phyloP scores from a whole-genome alignment of 441 rosid genomes.

The Aquilaria agallochum region DNA sequence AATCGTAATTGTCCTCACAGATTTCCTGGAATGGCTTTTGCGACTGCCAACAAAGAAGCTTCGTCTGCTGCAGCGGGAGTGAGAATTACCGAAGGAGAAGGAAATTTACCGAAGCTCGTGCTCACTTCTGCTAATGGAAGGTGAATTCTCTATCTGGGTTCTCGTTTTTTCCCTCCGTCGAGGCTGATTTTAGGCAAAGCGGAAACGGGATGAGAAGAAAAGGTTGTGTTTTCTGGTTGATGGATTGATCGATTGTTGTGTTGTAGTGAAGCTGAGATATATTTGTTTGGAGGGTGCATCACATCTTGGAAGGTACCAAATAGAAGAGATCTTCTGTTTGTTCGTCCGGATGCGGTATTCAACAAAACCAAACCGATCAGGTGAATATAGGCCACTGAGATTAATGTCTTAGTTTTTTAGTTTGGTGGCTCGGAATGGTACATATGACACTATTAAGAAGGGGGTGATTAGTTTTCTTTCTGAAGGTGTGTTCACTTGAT shows the following conservation, averaged over 20 bases:
- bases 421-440: no score
- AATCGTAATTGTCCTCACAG: constrained; percentile 19
- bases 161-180: not conserved
- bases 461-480: no score
- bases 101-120: constrained; percentile 80
- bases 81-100: constrained; percentile 73
- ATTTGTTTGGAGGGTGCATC: constrained; percentile 84
- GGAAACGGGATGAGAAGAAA: not conserved
- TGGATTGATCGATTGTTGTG: not conserved
- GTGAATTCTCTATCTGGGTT: constrained; percentile 20
- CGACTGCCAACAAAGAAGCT: constrained; percentile 27
- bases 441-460: no score
- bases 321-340: constrained; percentile 86
- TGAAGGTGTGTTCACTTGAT: no score
- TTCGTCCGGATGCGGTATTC: constrained; percentile 96
- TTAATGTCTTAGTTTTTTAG: not conserved
- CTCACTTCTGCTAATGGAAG: constrained; percentile 75
- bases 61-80: constrained; percentile 55
- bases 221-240: not conserved
- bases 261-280: constrained; percentile 85
- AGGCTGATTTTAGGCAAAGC: not conserved
- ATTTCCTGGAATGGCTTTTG: constrained; percentile 53
- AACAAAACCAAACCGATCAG: constrained; percentile 91
- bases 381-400: constrained; percentile 22
- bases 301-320: constrained; percentile 83